Evolutionary conservation across 805 yeast genomes (phyloP).

Genomic region (Kodamaea jinghongensis): DNA sequence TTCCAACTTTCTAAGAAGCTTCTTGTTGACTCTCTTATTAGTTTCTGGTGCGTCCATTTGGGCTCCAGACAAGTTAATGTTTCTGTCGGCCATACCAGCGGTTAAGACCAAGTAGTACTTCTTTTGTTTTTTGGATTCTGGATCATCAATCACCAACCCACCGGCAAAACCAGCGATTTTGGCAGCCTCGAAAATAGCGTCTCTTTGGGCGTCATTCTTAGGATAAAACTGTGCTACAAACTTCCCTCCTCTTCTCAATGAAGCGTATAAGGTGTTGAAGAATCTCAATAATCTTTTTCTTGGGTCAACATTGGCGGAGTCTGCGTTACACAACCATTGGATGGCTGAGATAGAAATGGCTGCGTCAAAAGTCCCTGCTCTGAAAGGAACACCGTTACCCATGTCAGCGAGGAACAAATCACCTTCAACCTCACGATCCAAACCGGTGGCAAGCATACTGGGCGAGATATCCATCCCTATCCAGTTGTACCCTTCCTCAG

Average conservation of each 20-base stretch:
- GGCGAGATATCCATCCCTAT: constrained; percentile 96
- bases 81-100: constrained; percentile 77
- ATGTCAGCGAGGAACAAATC: constrained; percentile 89
- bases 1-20: constrained; percentile 58
- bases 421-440: constrained; percentile 91
- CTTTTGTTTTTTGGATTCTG: constrained; percentile 86
- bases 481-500: constrained; percentile 95
- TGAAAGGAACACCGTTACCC: constrained; percentile 90
- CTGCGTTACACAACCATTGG: constrained; percentile 98
- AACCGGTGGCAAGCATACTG: constrained; percentile 91
- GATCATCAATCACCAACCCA: constrained; percentile 90
- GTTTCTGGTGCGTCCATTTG: constrained; percentile 66
- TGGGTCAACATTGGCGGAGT: constrained; percentile 77
- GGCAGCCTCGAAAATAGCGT: constrained; percentile 76
- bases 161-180: constrained; percentile 95
- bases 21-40: constrained; percentile 43
- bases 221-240: constrained; percentile 98
- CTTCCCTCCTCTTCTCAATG: constrained; percentile 90
- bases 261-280: constrained; percentile 83
- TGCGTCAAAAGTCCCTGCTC: constrained; percentile 96
- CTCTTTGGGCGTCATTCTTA: constrained; percentile 79
- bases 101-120: constrained; percentile 87
- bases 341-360: constrained; percentile 93
- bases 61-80: constrained; percentile 75
- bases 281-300: constrained; percentile 74